These are phyloP conservation scores for Coemansia erecta DNA, from an alignment of 192 early-diverging fungal species.

Conservation along the genomic window DNA sequence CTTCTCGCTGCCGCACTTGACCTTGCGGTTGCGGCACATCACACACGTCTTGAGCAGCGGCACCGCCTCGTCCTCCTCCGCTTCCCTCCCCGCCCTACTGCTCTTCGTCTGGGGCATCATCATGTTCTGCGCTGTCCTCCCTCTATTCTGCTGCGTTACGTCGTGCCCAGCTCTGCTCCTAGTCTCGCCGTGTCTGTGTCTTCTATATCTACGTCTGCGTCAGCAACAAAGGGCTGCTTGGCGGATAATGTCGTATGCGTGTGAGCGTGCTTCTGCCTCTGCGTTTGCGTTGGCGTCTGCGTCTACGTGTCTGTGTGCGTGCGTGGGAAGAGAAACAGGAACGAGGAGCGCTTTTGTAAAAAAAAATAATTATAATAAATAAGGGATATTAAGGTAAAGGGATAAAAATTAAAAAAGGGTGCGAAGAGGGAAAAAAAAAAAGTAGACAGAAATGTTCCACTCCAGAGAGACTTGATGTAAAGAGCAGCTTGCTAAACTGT, in stretches of 20 bases:
- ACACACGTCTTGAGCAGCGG: constrained; percentile 52
- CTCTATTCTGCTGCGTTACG: not conserved
- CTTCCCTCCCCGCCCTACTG: constrained; percentile 13
- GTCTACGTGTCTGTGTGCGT: not conserved
- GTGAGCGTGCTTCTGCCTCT: not conserved
- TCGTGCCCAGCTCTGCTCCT: not conserved
- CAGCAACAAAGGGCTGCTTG: no score
- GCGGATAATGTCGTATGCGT: not conserved
- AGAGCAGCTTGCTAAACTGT: no score
- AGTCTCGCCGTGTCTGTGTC: no score
- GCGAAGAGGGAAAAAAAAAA: not conserved
- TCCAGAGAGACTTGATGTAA: no score
- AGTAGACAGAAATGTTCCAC: not conserved
- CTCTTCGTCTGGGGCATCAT: constrained; percentile 29
- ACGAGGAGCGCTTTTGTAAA: not conserved
- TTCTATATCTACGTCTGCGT: no score
- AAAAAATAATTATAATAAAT: not conserved
- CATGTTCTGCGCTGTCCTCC: not conserved
- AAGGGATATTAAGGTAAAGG: not conserved
- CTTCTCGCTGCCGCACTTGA: constrained; percentile 52
- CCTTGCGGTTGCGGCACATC: constrained; percentile 49
- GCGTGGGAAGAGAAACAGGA: no score
- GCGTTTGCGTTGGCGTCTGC: not conserved
- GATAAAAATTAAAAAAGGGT: not conserved
- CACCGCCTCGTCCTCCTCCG: constrained; percentile 11